These are phyloP conservation scores for Cordyceps cicadae DNA, from an alignment of 2,329 filamentous ascomycete species.

Conservation along the genomic window DNA sequence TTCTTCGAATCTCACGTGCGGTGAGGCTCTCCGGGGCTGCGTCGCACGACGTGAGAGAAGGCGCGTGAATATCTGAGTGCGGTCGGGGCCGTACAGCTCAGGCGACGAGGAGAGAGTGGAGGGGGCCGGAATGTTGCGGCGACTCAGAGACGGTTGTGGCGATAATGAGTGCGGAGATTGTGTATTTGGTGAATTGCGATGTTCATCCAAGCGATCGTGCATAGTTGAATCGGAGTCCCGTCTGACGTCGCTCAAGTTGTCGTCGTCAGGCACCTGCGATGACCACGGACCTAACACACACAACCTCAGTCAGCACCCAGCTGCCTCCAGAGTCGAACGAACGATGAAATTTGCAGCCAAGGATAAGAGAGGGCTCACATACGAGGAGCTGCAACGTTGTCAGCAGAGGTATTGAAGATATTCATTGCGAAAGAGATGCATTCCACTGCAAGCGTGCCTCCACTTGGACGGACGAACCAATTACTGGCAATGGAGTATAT, in stretches of 20 bases:
- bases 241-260: conserved; percentile 1
- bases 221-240: conserved; percentile 3
- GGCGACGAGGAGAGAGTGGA: conserved; percentile 1
- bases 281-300: conserved; percentile 11
- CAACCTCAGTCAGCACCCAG: conserved; percentile 1
- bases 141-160: conserved; percentile 26
- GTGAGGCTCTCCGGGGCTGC: conserved; percentile 8
- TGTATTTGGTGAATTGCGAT: neutral
- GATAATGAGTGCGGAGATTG: conserved; percentile 22
- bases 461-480: conserved; percentile 27
- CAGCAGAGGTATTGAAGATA: conserved; percentile 26
- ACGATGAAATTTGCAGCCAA: neutral
- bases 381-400: conserved; percentile 30
- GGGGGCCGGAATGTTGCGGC: conserved; percentile 16
- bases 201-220: neutral
- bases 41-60: neutral
- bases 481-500: conserved; percentile 21
- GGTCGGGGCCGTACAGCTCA: conserved; percentile 8
- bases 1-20: conserved; percentile 30
- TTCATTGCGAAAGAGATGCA: conserved; percentile 27
- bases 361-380: conserved; percentile 18
- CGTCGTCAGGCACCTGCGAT: conserved; percentile 8
- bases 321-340: neutral
- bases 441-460: conserved; percentile 20
- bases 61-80: conserved; percentile 10